A percentile compares a stretch with the other conserved stretches of the same genome.
These are phyloP conservation scores for Dipteronia sinensis DNA, from an alignment of 345 rosid genomes.

Conservation along the genomic window DNA sequence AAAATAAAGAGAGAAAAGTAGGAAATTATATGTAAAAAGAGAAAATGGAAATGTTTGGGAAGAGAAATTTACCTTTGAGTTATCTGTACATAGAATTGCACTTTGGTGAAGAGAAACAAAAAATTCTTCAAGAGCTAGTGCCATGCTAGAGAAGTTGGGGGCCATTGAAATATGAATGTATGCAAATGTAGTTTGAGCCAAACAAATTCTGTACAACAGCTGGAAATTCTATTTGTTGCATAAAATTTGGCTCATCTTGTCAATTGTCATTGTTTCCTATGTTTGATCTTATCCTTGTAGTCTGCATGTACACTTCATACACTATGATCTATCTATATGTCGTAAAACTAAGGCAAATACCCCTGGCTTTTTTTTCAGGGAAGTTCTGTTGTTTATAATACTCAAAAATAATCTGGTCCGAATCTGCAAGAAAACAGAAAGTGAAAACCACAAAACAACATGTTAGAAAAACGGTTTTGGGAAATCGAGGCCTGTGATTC, in stretches of 20 bases:
- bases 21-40: neutral
- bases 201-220: neutral
- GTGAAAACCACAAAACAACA: no score
- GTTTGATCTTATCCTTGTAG: neutral
- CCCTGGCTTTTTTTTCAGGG: conserved; percentile 41
- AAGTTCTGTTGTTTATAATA: no score
- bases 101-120: neutral
- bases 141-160: neutral
- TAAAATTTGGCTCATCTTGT: neutral
- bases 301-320: neutral
- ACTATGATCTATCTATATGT: neutral
- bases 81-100: neutral
- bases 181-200: neutral
- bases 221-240: neutral
- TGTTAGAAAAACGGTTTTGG: no score
- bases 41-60: neutral
- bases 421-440: no score
- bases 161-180: neutral
- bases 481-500: no score
- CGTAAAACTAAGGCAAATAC: neutral
- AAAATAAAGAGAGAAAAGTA: neutral
- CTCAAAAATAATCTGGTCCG: no score
- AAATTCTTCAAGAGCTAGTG: neutral
- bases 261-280: neutral
- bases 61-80: neutral